A percentile compares a stretch with the other conserved stretches of the same genome.
These are phyloP conservation scores for Cyberlindnera saturnus DNA, from an alignment of 805 yeast genomes.

Conservation along the genomic window DNA sequence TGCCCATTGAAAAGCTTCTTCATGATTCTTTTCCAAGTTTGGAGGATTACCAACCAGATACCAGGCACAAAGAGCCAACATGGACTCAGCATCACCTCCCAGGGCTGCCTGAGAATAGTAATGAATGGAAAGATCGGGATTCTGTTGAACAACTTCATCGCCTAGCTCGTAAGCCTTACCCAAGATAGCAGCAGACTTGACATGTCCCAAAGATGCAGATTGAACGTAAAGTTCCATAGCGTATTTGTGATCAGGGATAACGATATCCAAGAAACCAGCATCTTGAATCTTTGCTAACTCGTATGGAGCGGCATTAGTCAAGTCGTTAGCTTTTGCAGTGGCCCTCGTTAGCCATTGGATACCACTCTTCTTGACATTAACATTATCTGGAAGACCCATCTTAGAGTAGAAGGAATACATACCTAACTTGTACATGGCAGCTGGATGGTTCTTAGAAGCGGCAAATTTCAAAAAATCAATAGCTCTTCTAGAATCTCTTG, in stretches of 20 bases:
- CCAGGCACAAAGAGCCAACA: constrained; percentile 96
- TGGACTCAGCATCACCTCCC: constrained; percentile 81
- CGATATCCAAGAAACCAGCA: constrained; percentile 78
- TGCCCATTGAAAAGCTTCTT: constrained; percentile 95
- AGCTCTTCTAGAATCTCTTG: constrained; percentile 82
- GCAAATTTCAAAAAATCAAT: constrained; percentile 80
- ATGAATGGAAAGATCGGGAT: constrained; percentile 80
- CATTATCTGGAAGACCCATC: constrained; percentile 71
- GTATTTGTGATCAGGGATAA: constrained; percentile 76
- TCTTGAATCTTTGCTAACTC: constrained; percentile 84
- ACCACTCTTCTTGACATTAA: constrained; percentile 74
- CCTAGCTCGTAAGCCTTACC: constrained; percentile 85
- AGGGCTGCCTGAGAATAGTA: constrained; percentile 89
- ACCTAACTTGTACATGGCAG: constrained; percentile 95
- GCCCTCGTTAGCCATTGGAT: constrained; percentile 92
- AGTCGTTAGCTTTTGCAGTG: constrained; percentile 72
- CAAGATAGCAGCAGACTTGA: constrained; percentile 70
- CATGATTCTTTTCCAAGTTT: constrained; percentile 67
- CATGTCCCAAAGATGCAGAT: constrained; percentile 84
- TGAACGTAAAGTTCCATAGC: constrained; percentile 82
- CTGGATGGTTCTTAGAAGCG: constrained; percentile 87
- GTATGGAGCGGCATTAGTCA: constrained; percentile 89
- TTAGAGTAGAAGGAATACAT: constrained; percentile 76
- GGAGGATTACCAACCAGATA: constrained; percentile 88
- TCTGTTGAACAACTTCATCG: constrained; percentile 58